Evolutionary conservation across 139 green algal species (phyloP), one percentile per base, ranked within the genome.

Genomic region (Deuterostichococcus epilithicus): DNA sequence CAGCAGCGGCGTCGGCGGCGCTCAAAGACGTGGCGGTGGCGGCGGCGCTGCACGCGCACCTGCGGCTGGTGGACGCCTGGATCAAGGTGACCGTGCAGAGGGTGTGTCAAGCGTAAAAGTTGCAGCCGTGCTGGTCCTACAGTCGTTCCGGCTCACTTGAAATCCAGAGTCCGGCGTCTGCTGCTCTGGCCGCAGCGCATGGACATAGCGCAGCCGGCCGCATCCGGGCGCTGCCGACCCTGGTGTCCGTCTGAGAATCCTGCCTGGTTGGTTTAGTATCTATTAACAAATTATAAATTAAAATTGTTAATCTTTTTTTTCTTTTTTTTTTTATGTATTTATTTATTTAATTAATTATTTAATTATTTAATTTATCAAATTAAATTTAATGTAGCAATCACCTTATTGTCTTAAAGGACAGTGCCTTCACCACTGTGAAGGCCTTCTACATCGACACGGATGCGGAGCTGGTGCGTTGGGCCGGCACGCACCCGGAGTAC

Each of bases 401-500:
- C 20, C 32, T n/a, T 18, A 71, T 13, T 71, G 65, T 26, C 20
- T 23, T 66, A 23, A 66, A 36, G 25, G 22, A 38, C 28, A 36
- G 65, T 71, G 23, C 13, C 22, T 36, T 28, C 20, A 71, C 26
- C 34, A 26, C 20, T 36, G 22, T 28, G 23, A 23, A 89, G 80
- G 85, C 76, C 23, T 90, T 85, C 76, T 90, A 88, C 75, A 78
- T 88, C n/a, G 82, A 83, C 8, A 86, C 81, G 82, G 59, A 82
- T 80, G 28, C 13, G 23, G 90, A 94, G 25, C 77, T 95, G 52
- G 34, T 78, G 28, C 74, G 75, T 20, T 94, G 90, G 90, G 81
- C 80, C 20, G 75, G 85, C 72, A 70, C 76, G 1, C 88, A 94
- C 80, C 67, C 81, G 6, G 87, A 91, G 78, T 94, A 94, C 81